Evolutionary conservation across 768 basidiomycete species (phyloP).

Genomic region (Russula dissimulans): DNA sequence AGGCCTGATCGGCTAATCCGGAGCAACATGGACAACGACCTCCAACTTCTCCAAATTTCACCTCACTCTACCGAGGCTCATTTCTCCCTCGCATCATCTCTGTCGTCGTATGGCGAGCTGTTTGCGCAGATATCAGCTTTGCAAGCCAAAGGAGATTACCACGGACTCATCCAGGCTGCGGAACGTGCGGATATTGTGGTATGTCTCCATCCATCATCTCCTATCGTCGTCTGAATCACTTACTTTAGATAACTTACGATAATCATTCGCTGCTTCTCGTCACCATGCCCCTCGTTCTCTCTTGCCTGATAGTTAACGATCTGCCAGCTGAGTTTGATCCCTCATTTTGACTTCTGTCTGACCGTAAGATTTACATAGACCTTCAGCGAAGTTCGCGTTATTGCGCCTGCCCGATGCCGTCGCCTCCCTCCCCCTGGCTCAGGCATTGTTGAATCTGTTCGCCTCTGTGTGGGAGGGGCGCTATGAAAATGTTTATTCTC

Average conservation of each 20-base stretch:
- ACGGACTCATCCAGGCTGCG: constrained; percentile 36
- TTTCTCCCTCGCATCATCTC: not conserved
- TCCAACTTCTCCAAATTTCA: constrained; percentile 49
- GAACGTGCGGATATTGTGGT: constrained; percentile 50
- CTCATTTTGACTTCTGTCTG: not conserved
- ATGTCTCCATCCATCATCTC: constrained; percentile 19
- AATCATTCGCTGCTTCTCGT: constrained; percentile 34
- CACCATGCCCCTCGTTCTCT: constrained; percentile 51
- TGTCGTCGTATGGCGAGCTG: not conserved
- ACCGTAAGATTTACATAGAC: constrained; percentile 30
- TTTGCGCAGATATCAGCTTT: constrained; percentile 26
- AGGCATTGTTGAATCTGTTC: constrained; percentile 38
- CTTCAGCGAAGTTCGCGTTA: constrained; percentile 51
- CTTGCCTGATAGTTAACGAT: constrained; percentile 55
- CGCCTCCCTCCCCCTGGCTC: constrained; percentile 35
- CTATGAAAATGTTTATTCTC: constrained; percentile 46
- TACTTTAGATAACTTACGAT: constrained; percentile 21
- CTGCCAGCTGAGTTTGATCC: constrained; percentile 34
- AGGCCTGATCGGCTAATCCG: too few relatives aligned
- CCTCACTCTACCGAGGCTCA: not conserved
- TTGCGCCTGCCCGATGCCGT: constrained; percentile 45
- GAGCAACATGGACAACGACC: constrained; percentile 39
- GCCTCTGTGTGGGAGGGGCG: constrained; percentile 45
- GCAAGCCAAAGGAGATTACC: constrained; percentile 36
- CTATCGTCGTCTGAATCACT: not conserved